phyloP scores from a whole-genome alignment of 495 filamentous ascomycete species.

The Daldinia concentrica region DNA sequence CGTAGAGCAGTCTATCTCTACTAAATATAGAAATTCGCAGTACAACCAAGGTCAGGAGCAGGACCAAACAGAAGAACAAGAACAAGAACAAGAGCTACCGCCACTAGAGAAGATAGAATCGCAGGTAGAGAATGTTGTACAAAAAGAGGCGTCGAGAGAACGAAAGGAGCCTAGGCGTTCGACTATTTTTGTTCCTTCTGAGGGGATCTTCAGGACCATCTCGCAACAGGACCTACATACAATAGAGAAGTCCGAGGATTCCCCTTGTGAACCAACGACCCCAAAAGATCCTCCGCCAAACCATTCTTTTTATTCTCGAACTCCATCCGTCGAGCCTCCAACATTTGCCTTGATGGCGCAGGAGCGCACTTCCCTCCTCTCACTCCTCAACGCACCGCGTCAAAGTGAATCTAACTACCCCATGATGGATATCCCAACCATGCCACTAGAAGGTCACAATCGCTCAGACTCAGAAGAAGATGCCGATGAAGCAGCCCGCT shows the following conservation, averaged over 20 bases:
- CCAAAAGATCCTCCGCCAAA: constrained; percentile 33
- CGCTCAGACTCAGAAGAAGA: constrained; percentile 2
- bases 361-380: constrained; percentile 61
- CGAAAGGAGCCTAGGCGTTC: constrained; percentile 47
- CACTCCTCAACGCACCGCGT: constrained; percentile 62
- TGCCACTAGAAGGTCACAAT: constrained; percentile 32
- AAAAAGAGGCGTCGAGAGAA: constrained; percentile 45
- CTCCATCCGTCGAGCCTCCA: constrained; percentile 62
- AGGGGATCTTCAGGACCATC: constrained; percentile 62
- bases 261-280: constrained; percentile 43
- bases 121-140: constrained; percentile 9
- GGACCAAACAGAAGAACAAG: neutral
- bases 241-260: constrained; percentile 38
- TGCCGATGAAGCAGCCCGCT: constrained; percentile 8
- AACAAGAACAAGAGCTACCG: neutral
- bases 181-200: constrained; percentile 59
- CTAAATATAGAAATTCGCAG: neutral
- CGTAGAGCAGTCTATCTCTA: neutral
- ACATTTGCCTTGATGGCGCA: constrained; percentile 55
- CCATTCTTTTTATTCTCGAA: constrained; percentile 50
- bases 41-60: constrained; percentile 4
- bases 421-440: constrained; percentile 51
- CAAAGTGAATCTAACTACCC: constrained; percentile 41
- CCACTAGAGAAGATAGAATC: constrained; percentile 18
- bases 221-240: constrained; percentile 55